phyloP scores from a whole-genome alignment of 2,329 filamentous ascomycete species.

The Penicillium digitatum region DNA sequence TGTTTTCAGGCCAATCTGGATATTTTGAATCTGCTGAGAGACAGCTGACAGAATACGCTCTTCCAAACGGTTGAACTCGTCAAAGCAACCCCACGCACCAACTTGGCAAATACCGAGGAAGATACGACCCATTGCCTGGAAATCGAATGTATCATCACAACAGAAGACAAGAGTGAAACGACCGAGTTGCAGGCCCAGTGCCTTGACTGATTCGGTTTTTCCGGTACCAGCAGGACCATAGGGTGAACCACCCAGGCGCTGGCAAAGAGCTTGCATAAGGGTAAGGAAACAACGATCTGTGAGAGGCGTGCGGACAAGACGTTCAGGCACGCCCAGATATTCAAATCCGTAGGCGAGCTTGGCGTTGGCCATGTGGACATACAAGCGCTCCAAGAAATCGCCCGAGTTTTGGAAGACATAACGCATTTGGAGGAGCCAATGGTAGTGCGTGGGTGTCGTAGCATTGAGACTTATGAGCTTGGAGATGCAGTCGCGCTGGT shows the following conservation, averaged over 20 bases:
- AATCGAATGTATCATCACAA: conserved; percentile 99
- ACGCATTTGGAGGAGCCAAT: conserved; percentile 96
- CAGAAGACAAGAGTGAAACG: conserved; percentile 98
- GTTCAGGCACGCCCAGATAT: conserved; percentile 92
- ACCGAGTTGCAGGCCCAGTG: conserved; percentile 90
- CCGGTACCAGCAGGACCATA: conserved; percentile 97
- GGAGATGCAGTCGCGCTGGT: conserved; percentile 90
- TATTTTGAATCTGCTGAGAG: conserved; percentile 98
- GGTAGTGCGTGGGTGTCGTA: conserved; percentile 70
- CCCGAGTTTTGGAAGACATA: conserved; percentile 82
- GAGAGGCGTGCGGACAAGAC: conserved; percentile 91
- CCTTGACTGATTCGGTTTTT: conserved; percentile 99
- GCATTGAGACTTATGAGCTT: conserved; percentile 76
- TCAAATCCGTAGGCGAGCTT: conserved; percentile 95
- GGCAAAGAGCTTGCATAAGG: conserved; percentile 89
- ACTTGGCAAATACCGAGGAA: conserved; percentile 99
- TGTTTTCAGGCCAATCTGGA: conserved; percentile 90
- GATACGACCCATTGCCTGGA: conserved; percentile 98
- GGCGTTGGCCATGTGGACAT: conserved; percentile 96
- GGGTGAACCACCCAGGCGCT: conserved; percentile 91
- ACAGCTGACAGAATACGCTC: conserved; percentile 97
- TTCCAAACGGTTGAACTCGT: conserved; percentile 98
- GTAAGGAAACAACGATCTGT: conserved; percentile 98
- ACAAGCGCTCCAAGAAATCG: conserved; percentile 75
- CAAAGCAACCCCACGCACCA: conserved; percentile 98